Conservation (phyloP, 192 early-diverging fungal species). For the Coemansia erecta region DNA sequence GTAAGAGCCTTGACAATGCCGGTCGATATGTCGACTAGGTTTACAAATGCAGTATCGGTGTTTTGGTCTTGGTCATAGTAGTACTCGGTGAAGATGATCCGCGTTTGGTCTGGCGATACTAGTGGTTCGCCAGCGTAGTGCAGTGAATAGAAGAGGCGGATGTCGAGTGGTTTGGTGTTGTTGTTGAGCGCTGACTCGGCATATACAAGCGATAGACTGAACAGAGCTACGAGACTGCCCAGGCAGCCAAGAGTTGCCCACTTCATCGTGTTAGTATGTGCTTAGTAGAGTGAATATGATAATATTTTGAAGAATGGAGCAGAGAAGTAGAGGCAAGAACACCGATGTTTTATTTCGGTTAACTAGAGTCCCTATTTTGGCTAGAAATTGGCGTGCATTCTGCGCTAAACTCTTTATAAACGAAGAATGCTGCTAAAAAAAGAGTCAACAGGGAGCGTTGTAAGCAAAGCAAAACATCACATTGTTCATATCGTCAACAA, state of each 20-base stretch:
- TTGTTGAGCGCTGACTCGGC: neutral
- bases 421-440: too few relatives aligned
- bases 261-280: neutral
- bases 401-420: too few relatives aligned
- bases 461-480: too few relatives aligned
- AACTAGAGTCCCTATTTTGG: too few relatives aligned
- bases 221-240: neutral
- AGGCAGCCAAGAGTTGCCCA: neutral
- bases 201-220: neutral
- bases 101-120: conserved; percentile 32
- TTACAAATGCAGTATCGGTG: conserved; percentile 18
- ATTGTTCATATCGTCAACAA: too few relatives aligned
- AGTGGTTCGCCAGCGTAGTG: conserved; percentile 12
- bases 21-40: conserved; percentile 16
- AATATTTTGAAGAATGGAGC: too few relatives aligned
- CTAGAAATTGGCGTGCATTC: too few relatives aligned
- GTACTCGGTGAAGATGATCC: conserved; percentile 17
- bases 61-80: conserved; percentile 31
- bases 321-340: too few relatives aligned
- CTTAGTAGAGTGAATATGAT: too few relatives aligned
- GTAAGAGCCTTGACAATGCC: conserved; percentile 13
- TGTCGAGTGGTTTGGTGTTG: conserved; percentile 27
- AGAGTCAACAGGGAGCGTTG: too few relatives aligned
- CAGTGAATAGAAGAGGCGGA: conserved; percentile 27
- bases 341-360: too few relatives aligned